Evolutionary conservation across 2,329 filamentous ascomycete genomes (phyloP), one percentile per base, ranked within the genome.

Genomic region (Plectosphaerella plurivora): DNA sequence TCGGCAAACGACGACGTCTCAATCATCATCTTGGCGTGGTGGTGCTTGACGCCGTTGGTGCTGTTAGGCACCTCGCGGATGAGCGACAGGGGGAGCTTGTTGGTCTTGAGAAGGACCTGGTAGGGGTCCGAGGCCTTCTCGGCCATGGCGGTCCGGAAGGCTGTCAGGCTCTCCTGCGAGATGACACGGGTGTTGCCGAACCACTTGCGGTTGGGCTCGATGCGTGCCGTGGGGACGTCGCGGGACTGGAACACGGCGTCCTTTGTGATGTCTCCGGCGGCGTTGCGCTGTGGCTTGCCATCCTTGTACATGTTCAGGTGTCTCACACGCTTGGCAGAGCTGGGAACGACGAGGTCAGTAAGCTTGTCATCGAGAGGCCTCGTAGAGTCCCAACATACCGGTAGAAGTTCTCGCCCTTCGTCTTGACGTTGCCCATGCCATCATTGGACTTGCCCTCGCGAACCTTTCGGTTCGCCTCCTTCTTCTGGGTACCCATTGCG

Each of bases 361-460:
- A 16, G 22, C 12, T 41, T 4, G 16, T 8, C 16, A 20, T 8
- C 16, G 18, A 25, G 36, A 12, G 24, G 50, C 49, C 6, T 15
- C n/a, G n/a, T 10, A 24, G 11, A 5, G 22, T 22, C 3, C 5
- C n/a, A 49, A 57, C 78, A 59, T 75, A 87, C 80, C 89, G 85
- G 77, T 97, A 97, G 76, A 97, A 99, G 78, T 97, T 97, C 79
- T 97, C 93, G 74, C 94, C 94, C 76, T 99, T 99, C 63, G 85
- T 79, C 65, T 87, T 90, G 66, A 97, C 89, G 75, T 97, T 97
- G 64, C 75, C 85, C 83, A 96, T 91, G 69, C 91, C 91, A 83
- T 94, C 88, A 60, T 83, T 82, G 48, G 82, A 82, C 75, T 92
- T 93, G 61, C 90, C 91, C 81, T 97, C 86, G 70, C 91, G 88